Evolutionary conservation across 139 green algal genomes (phyloP).

Genomic region (Tetraselmis striata): DNA sequence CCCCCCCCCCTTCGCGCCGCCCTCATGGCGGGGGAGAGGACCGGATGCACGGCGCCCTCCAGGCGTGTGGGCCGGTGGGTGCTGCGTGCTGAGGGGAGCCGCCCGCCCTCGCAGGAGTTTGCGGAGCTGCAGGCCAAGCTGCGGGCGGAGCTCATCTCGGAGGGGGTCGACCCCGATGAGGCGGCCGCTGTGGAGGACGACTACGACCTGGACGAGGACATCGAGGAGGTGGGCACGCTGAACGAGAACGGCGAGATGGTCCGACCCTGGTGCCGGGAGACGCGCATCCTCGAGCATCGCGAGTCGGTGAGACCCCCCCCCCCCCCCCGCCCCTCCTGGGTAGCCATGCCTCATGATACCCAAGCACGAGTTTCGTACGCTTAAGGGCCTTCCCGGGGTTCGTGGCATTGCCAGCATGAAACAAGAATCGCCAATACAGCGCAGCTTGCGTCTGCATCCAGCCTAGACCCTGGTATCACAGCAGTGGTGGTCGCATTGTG

Average conservation of each 20-base stretch:
- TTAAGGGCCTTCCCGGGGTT: too few species aligned
- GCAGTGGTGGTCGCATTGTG: too few species aligned
- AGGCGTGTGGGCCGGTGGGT: too few species aligned
- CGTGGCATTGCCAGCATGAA: too few species aligned
- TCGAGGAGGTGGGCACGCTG: slow-evolving; percentile 44
- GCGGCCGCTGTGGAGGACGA: slow-evolving; percentile 35
- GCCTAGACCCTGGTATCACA: neutral
- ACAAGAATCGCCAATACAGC: too few species aligned
- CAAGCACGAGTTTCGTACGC: too few species aligned
- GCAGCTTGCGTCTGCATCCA: too few species aligned
- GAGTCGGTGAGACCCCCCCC: slow-evolving; percentile 36
- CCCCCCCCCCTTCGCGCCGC: too few species aligned
- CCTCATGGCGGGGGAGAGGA: too few species aligned
- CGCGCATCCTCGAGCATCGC: slow-evolving; percentile 70
- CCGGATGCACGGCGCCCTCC: too few species aligned
- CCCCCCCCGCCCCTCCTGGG: neutral
- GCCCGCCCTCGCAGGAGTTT: neutral
- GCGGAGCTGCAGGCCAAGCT: slow-evolving; percentile 40
- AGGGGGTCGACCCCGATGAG: slow-evolving; percentile 47
- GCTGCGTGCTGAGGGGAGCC: neutral
- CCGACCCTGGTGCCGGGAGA: slow-evolving; percentile 71
- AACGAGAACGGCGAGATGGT: slow-evolving; percentile 62
- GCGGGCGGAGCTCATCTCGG: slow-evolving; percentile 35
- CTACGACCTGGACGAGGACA: slow-evolving; percentile 32
- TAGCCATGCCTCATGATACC: too few species aligned